Evolutionary conservation across 1,284 basidiomycete genomes (phyloP), one percentile per base, ranked within the genome.

Genomic region (Rhodotorula mucilaginosa): DNA sequence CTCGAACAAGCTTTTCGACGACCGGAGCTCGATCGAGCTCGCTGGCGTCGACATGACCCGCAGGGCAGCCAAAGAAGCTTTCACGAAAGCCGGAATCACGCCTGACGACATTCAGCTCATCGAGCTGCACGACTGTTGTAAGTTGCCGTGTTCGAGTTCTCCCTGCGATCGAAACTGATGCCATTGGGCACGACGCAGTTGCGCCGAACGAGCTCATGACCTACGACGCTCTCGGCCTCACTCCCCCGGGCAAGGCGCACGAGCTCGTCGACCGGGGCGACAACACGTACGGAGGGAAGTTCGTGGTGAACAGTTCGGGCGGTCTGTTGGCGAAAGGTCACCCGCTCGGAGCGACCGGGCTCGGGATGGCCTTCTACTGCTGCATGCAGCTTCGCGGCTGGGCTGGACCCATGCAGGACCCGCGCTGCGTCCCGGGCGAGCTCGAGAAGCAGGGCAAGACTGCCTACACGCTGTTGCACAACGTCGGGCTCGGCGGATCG

Each of bases 281-380:
- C 79, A 92, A 91, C 79, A 93, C 92, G 87, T 91, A 91, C 73
- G 90, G 90, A 46, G 91, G 91, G 19, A 91, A 92, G 80, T 93
- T 87, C 74, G 90, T 93, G n/a, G 82, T 94, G 63, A 94, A 94
- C 0, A 80, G 88, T 67, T 26, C 26, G 26, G 92, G 92, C 49
- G 92, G 92, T 0, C 85, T 94, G 47, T 91, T 93, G 80, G 90
- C 90, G 48, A 93, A 93, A 80, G 92, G 92, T 2, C 89, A 91
- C 8, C 69, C 72, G 4, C 68, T 72, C 8, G 56, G 49, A 16
- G 58, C 29, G 91, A 92, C 90, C 12, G 92, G 92, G 2, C 81
- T 93, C 23, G 91, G 90, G 49, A 93, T 92, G 90, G 89, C 91
- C 79, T 92, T 91, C 80, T 93, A 92, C 79, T 90, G 93, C 73